These are phyloP conservation scores for Entomortierella parvispora DNA, from an alignment of 192 early-diverging fungal species.

Conservation along the genomic window DNA sequence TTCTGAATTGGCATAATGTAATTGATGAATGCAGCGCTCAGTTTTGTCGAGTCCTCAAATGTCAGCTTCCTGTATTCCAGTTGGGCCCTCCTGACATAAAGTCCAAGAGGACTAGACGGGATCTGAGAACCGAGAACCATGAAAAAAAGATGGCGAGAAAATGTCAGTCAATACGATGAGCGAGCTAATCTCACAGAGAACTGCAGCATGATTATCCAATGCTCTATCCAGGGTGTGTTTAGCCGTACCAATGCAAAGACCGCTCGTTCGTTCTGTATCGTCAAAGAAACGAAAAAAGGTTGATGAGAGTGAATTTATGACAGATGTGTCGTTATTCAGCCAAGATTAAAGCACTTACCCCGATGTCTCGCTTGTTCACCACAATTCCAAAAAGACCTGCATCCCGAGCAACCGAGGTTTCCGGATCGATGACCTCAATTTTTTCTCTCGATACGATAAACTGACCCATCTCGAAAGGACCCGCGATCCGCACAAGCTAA, in stretches of 20 bases:
- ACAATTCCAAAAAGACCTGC: conserved; percentile 29
- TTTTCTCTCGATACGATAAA: conserved; percentile 27
- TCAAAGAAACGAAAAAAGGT: too few species aligned
- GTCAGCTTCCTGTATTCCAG: conserved; percentile 42
- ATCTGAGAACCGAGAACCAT: conserved; percentile 17
- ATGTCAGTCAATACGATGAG: too few species aligned
- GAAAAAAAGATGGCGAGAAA: too few species aligned
- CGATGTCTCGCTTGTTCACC: background rate
- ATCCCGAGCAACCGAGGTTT: background rate
- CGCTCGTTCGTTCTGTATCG: too few species aligned
- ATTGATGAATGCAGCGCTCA: conserved; percentile 29
- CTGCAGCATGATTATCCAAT: too few species aligned
- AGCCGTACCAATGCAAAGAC: too few species aligned
- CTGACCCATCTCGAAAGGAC: conserved; percentile 24
- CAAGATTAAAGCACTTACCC: too few species aligned
- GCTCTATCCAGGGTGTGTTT: too few species aligned
- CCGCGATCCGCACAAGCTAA: conserved; percentile 34
- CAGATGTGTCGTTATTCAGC: too few species aligned
- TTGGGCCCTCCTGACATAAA: conserved; percentile 52
- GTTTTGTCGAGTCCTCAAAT: conserved; percentile 30
- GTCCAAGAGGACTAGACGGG: conserved; percentile 44
- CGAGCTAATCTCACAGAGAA: too few species aligned
- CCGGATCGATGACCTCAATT: background rate
- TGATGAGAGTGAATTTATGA: too few species aligned
- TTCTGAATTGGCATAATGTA: conserved; percentile 28